These are phyloP conservation scores for Monosporozyma aerobia DNA, from an alignment of 805 yeast species.

Conservation along the genomic window DNA sequence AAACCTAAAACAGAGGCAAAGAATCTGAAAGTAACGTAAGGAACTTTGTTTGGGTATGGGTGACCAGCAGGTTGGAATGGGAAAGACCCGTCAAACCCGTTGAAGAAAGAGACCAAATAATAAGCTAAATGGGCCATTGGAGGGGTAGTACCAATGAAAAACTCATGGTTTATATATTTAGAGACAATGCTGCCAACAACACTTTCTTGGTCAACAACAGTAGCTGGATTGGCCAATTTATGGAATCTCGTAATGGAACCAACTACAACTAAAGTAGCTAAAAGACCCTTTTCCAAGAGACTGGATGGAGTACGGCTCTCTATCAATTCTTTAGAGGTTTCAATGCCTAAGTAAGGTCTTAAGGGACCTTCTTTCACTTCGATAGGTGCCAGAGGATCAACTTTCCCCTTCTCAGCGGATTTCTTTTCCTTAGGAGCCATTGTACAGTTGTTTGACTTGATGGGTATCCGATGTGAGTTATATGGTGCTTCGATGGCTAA, in stretches of 20 bases:
- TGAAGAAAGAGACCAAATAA: constrained; percentile 56
- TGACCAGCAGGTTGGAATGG: constrained; percentile 57
- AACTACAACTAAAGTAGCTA: constrained; percentile 37
- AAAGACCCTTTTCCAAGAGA: constrained; percentile 32
- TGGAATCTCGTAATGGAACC: constrained; percentile 54
- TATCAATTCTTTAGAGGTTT: constrained; percentile 36
- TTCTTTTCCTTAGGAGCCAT: constrained; percentile 7
- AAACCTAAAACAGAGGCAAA: constrained; percentile 63
- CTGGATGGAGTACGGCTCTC: constrained; percentile 34
- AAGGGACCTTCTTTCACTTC: constrained; percentile 41
- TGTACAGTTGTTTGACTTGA: not conserved
- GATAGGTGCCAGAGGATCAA: constrained; percentile 30
- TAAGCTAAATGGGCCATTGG: constrained; percentile 68
- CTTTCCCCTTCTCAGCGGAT: constrained; percentile 5
- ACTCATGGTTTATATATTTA: constrained; percentile 57
- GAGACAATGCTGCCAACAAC: constrained; percentile 91
- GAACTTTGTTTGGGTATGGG: constrained; percentile 44
- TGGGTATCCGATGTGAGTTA: not conserved
- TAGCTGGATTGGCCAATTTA: constrained; percentile 55
- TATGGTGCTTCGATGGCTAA: not conserved
- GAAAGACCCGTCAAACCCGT: constrained; percentile 66
- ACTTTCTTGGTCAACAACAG: constrained; percentile 85
- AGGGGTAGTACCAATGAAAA: constrained; percentile 68
- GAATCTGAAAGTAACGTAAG: constrained; percentile 59
- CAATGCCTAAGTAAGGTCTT: constrained; percentile 47